Conservation (phyloP, 805 yeast genomes). For the Kodamaea hsintzibuensis region DNA sequence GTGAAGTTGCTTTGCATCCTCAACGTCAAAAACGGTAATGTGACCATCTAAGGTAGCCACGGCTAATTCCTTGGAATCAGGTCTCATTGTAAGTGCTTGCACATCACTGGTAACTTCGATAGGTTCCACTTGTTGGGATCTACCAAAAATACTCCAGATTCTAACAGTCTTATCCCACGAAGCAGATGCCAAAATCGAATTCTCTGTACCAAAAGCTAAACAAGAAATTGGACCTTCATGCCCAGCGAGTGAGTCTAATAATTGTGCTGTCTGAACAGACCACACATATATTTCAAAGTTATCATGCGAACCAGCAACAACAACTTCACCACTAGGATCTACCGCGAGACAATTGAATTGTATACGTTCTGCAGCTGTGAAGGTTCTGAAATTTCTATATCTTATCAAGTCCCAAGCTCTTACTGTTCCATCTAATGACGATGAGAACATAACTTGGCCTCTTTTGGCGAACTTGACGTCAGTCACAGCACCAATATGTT, state of each 20-base stretch:
- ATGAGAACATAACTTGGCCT: slow-evolving; percentile 88
- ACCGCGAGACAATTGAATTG: slow-evolving; percentile 90
- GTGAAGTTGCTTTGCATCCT: slow-evolving; percentile 75
- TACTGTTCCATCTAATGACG: slow-evolving; percentile 94
- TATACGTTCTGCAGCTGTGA: slow-evolving; percentile 85
- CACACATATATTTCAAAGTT: slow-evolving; percentile 90
- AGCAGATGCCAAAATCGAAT: slow-evolving; percentile 77
- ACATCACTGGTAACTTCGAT: slow-evolving; percentile 84
- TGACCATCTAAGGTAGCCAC: slow-evolving; percentile 89
- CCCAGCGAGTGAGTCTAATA: slow-evolving; percentile 84
- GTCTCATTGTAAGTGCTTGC: slow-evolving; percentile 77
- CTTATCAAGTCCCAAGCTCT: slow-evolving; percentile 96
- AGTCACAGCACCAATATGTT: slow-evolving; percentile 87
- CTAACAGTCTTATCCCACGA: slow-evolving; percentile 96
- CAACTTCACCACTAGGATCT: slow-evolving; percentile 96
- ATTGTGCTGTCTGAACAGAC: slow-evolving; percentile 95
- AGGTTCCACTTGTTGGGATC: slow-evolving; percentile 88
- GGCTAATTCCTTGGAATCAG: slow-evolving; percentile 90
- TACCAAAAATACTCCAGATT: slow-evolving; percentile 88
- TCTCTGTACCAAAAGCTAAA: slow-evolving; percentile 80
- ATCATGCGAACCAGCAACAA: slow-evolving; percentile 91
- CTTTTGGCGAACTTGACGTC: slow-evolving; percentile 82
- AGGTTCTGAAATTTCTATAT: slow-evolving; percentile 91
- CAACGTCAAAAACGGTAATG: slow-evolving; percentile 79
- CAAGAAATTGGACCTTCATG: slow-evolving; percentile 96